A percentile compares a stretch with the other conserved stretches of the same genome.
Conservation (phyloP, 768 basidiomycete genomes). For the Rhodotorula kratochvilovae region DNA sequence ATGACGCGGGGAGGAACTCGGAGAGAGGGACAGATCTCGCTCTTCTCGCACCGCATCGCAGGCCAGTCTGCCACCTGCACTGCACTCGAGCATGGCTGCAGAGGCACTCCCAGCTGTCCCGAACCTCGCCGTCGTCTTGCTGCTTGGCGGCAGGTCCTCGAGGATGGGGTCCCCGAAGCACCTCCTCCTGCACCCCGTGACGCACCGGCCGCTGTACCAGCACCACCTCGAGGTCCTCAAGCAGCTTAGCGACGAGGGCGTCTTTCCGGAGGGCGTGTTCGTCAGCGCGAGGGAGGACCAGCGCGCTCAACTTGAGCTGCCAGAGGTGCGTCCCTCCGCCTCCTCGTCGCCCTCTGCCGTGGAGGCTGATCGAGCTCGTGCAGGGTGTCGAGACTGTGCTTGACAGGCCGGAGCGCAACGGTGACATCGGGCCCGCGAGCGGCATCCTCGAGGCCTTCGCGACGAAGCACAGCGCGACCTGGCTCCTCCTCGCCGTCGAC, state of each 20-base stretch:
- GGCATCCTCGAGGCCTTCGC: constrained; percentile 33
- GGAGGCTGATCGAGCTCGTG: background rate
- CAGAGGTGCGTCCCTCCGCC: constrained; percentile 4
- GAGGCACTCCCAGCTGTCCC: background rate
- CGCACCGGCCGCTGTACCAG: background rate
- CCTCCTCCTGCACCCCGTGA: background rate
- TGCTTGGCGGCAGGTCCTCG: constrained; percentile 1
- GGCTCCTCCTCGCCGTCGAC: constrained; percentile 36
- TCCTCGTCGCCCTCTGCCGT: background rate
- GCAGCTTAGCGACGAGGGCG: background rate
- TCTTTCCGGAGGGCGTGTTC: constrained; percentile 9
- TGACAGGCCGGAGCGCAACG: constrained; percentile 9
- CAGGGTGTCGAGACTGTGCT: background rate
- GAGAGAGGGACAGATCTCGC: no score
- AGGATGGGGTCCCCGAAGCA: constrained; percentile 12
- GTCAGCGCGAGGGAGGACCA: constrained; percentile 13
- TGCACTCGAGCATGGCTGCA: background rate
- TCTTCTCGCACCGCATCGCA: background rate
- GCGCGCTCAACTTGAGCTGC: background rate
- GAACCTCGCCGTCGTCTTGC: background rate
- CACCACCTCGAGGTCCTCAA: background rate
- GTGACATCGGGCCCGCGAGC: constrained; percentile 36
- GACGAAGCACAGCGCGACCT: constrained; percentile 6
- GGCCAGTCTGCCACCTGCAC: background rate
- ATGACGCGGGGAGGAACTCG: no score